phyloP scores from a whole-genome alignment of 805 yeast genomes.

The Saccharomyces eubayanus region DNA sequence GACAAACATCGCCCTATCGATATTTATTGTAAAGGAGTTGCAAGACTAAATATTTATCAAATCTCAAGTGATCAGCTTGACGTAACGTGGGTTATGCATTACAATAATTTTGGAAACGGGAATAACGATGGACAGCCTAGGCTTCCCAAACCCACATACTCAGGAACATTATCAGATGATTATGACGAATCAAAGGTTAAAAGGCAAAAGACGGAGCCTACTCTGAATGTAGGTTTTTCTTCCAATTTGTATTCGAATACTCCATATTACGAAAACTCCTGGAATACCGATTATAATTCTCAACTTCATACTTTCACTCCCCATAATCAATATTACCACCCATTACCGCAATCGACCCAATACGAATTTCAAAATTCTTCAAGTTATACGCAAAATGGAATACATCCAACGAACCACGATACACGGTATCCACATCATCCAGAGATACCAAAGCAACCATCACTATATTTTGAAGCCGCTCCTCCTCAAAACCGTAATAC shows the following conservation, averaged over 20 bases:
- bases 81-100: constrained; percentile 1
- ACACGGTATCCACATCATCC: not conserved
- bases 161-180: constrained; percentile 15
- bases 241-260: not conserved
- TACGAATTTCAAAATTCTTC: not conserved
- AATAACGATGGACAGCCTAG: not conserved
- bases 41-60: not conserved
- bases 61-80: not conserved
- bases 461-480: not conserved
- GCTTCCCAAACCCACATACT: constrained; percentile 23
- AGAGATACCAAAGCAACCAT: not conserved
- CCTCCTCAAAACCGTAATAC: not conserved
- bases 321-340: not conserved
- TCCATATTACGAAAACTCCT: not conserved
- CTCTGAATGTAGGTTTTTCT: not conserved
- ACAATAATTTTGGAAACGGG: not conserved
- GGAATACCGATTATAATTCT: not conserved
- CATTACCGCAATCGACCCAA: not conserved
- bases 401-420: not conserved
- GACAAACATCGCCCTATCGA: not conserved
- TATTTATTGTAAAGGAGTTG: too few species aligned
- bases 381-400: not conserved
- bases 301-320: not conserved
- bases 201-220: not conserved
- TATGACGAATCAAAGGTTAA: not conserved